Conservation (phyloP, 768 basidiomycete species). For the Suillus clintonianus region DNA sequence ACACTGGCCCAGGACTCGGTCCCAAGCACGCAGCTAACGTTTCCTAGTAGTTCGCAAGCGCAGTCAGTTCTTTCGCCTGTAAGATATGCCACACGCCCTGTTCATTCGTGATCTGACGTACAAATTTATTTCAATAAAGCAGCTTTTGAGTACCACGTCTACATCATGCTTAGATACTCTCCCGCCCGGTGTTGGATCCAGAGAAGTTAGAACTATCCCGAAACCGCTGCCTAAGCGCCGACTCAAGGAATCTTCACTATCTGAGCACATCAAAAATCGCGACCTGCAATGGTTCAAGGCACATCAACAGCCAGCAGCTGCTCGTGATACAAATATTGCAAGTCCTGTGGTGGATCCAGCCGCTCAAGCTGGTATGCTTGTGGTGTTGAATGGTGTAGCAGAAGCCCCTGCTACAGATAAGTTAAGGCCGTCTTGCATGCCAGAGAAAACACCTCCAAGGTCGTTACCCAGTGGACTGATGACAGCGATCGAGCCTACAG, state of each 20-base stretch:
- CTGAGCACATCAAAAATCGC: constrained; percentile 26
- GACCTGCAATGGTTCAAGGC: constrained; percentile 33
- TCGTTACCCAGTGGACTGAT: background rate
- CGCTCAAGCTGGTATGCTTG: background rate
- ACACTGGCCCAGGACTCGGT: background rate
- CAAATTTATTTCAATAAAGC: background rate
- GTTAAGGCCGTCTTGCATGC: background rate
- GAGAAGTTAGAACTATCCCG: background rate
- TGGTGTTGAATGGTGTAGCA: too few species aligned
- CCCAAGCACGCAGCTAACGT: background rate
- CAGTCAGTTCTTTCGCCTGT: background rate
- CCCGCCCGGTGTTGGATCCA: background rate
- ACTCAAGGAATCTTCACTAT: constrained; percentile 18
- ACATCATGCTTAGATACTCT: background rate
- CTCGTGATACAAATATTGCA: background rate
- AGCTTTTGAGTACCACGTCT: background rate
- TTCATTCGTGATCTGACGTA: background rate
- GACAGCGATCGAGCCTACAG: background rate
- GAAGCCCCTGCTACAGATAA: background rate
- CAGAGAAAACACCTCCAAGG: background rate
- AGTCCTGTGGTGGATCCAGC: background rate
- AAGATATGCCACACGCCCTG: background rate
- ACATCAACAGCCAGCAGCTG: constrained; percentile 3
- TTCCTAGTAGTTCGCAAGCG: background rate
- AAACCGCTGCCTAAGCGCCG: constrained; percentile 29